Evolutionary conservation across 768 basidiomycete genomes (phyloP).

Genomic region (Xerocomellus amylosporus): DNA sequence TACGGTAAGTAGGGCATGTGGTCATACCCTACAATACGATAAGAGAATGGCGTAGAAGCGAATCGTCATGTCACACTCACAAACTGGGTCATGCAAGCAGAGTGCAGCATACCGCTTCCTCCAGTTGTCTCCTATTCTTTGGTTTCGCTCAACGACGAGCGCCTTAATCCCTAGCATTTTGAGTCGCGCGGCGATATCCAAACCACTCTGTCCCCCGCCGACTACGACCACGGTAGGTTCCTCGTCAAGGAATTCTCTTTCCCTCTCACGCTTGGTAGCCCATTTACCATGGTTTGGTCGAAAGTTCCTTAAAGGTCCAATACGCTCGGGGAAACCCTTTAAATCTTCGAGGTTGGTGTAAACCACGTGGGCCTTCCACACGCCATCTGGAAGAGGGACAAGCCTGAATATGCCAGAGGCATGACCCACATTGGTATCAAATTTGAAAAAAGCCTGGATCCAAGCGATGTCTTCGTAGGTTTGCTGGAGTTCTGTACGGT

Average conservation of each 20-base stretch:
- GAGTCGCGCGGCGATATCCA: constrained; percentile 58
- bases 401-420: constrained; percentile 46
- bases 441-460: constrained; percentile 45
- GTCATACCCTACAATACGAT: constrained; percentile 37
- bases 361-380: constrained; percentile 47
- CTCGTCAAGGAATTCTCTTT: constrained; percentile 33
- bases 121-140: constrained; percentile 33
- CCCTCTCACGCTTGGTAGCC: constrained; percentile 27
- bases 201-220: constrained; percentile 52
- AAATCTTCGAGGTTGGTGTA: constrained; percentile 53
- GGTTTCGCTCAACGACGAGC: constrained; percentile 26
- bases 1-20: constrained; percentile 57
- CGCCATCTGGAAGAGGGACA: constrained; percentile 40
- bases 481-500: constrained; percentile 19
- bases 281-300: constrained; percentile 37
- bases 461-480: constrained; percentile 39
- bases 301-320: constrained; percentile 43
- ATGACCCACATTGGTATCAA: constrained; percentile 41
- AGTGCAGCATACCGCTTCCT: constrained; percentile 27
- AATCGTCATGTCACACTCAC: constrained; percentile 14
- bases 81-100: constrained; percentile 34
- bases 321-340: constrained; percentile 43
- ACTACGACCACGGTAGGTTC: constrained; percentile 54
- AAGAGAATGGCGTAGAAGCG: background rate
- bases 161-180: constrained; percentile 24